Evolutionary conservation across 805 yeast species (phyloP), one percentile per base, ranked within the genome.

Genomic region (Saccharomycopsis fermentans): DNA sequence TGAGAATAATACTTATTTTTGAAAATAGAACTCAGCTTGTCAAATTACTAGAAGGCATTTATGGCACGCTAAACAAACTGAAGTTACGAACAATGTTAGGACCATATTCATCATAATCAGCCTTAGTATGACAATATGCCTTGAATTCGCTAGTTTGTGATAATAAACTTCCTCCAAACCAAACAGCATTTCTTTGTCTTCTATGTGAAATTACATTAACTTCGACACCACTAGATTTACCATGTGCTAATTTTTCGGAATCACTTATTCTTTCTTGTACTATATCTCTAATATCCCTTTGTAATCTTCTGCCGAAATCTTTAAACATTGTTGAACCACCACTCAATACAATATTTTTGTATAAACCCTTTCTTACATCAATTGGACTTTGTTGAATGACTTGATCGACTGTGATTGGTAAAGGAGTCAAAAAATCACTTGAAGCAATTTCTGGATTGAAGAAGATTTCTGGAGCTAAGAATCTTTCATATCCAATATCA

Each of bases 281-380:
- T 64, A 94, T 77, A 12, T 81, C 72, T 74, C 90, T 89, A 67
- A 94, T 77, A 72, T 94, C 99, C 74, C 97, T 86, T 75, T 94
- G 99, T 66, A 94, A 78, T 74, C 99, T 83, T 75, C 98, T 87
- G 52, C 98, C 98, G 69, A 94, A 94, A 71, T 94, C 98, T 69
- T 90, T 90, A 74, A 94, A 94, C 99, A 94, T 94, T 9, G 99
- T 94, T 1, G 97, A 90, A 52, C 99, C 99, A 67, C 99, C 99
- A 57, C 96, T 86, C 58, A 94, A 79, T 19, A 94, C 99, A 69
- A 94, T 94, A 73, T 94, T 94, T 73, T 86, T 89, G 76, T 94
- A 94, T 60, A 94, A 80, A 60, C 95, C 96, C 74, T 94, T 92
- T 74, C 99, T 88, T 43, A 94, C 99, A 76, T 94, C 99, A 64